Base-by-base conservation (phyloP, 768 basidiomycete species). In the Boletus speciosus region DNA sequence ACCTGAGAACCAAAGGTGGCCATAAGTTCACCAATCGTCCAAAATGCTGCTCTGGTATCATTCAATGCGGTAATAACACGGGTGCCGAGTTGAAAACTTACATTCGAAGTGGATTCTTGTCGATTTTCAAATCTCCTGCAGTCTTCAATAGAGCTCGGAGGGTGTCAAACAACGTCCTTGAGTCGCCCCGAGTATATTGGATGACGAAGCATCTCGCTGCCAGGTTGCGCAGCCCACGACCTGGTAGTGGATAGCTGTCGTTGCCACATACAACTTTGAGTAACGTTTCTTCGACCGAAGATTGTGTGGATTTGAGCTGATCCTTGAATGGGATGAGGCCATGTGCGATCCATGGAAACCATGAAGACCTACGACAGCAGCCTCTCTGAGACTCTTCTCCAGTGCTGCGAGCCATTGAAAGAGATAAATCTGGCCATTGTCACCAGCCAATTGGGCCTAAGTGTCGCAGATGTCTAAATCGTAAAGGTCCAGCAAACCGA, bases 11-110 rank as follows among this genome's bases (percentile, higher is more conserved):
- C 96, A 65, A 87, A 90, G 6, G 75, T 76, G 27, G 75, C 80
- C 90, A 98, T 98, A 8, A 98, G 71, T 66, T 96, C 93, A 4
- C 93, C 95, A 23, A 95, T 82, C 56, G 88, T 87, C 57, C 86
- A 90, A 66, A 93, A 85, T 4, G 90, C 85, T 11, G 93, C 90
- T 56, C 92, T 94, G 48, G 27, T 55, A 58, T 42, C 43, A 49
- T 53, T 60, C 40, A 51, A 5, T 52, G 10, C 6, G 37, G 52
- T 38, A 15, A 50, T 21, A 40, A 47, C 23, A 51, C 14, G 16
- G 10, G 40, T 14, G 16, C 15, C 21, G 31, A 15, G 19, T 27
- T 15, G 42, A 39, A 46, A 15, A 67, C 88, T 63, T 63, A 90
- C 89, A 87, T 85, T 63, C 85, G 84, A 55, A 78, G 74, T 2